Base-by-base conservation (phyloP, 2,329 filamentous ascomycete genomes). In the Colletotrichum higginsianum region DNA sequence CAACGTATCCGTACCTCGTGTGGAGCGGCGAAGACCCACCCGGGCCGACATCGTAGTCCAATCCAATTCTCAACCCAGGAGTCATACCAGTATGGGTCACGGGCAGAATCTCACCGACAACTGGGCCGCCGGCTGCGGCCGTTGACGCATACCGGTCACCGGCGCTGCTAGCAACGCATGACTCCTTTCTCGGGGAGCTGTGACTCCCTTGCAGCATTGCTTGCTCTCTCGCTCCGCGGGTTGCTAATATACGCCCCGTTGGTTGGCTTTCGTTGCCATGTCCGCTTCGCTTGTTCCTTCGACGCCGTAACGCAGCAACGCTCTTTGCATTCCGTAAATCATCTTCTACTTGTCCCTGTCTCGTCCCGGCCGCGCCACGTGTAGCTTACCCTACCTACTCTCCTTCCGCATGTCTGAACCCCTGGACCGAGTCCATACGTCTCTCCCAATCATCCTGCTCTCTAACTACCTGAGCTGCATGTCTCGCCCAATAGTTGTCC, bases 111-210 rank as follows among this genome's bases (percentile, higher is more conserved):
- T 60, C 69, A 72, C 69, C 69, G 58, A 72, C 66, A 58, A 47
- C 66, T 61, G 26, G 26, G 21, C 35, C 53, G 69, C 69, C 69
- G 69, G 69, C 69, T 69, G 53, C 69, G 69, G 69, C 69, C 69
- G 26, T 35, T 53, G 58, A 42, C 38, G 46, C 52, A 44, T 62
- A 49, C 64, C 50, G 64, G 52, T 50, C 44, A 38, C 64, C 55
- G 67, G 58, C 50, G 52, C 16, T 57, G 52, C 44, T 64, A 38
- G 35, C 9, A 38, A 38, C 8, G 35, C 2, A 47, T 69, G 66
- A 69, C 65, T 72, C 65, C 26, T 49, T 40, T 7, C 4, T 46
- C 5, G 60, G 26, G 40, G 50, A 53, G 61, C 49, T 55, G 38
- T 35, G 49, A 38, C 23, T 52, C 60, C 21, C 42, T 50, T 26